These are phyloP conservation scores for Debaryomyces coudertii DNA, from an alignment of 1,139 yeast species.

Conservation along the genomic window DNA sequence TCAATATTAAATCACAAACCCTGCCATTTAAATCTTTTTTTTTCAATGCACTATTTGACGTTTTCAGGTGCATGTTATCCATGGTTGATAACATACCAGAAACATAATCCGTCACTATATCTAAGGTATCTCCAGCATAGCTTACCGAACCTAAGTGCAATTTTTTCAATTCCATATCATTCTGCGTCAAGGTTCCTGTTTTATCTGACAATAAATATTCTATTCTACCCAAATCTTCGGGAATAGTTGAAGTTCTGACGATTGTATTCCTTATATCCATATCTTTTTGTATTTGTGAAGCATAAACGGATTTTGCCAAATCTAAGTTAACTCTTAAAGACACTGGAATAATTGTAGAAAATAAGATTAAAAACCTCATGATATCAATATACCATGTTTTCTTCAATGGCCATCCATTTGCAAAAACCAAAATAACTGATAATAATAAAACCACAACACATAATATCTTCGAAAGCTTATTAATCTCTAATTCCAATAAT, in stretches of 20 bases:
- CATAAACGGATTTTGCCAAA: constrained; percentile 93
- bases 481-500: constrained; percentile 85
- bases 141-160: constrained; percentile 91
- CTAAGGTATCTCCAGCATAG: constrained; percentile 90
- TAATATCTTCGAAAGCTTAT: constrained; percentile 80
- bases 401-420: constrained; percentile 70
- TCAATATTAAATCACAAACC: constrained; percentile 77
- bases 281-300: constrained; percentile 93
- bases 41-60: constrained; percentile 26
- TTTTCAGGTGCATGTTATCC: constrained; percentile 18
- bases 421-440: constrained; percentile 74
- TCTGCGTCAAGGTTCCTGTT: constrained; percentile 96
- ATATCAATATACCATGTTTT: constrained; percentile 85
- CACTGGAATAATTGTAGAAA: constrained; percentile 95
- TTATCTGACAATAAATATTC: constrained; percentile 92
- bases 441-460: constrained; percentile 84
- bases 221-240: constrained; percentile 95
- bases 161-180: constrained; percentile 96
- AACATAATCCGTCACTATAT: constrained; percentile 77
- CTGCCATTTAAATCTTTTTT: constrained; percentile 65
- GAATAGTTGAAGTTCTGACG: constrained; percentile 96
- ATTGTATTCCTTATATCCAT: constrained; percentile 77
- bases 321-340: constrained; percentile 92
- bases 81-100: constrained; percentile 27
- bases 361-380: constrained; percentile 85